Evolutionary conservation across 2,329 filamentous ascomycete genomes (phyloP), one percentile per base, ranked within the genome.

Genomic region (Byssothecium circinans): DNA sequence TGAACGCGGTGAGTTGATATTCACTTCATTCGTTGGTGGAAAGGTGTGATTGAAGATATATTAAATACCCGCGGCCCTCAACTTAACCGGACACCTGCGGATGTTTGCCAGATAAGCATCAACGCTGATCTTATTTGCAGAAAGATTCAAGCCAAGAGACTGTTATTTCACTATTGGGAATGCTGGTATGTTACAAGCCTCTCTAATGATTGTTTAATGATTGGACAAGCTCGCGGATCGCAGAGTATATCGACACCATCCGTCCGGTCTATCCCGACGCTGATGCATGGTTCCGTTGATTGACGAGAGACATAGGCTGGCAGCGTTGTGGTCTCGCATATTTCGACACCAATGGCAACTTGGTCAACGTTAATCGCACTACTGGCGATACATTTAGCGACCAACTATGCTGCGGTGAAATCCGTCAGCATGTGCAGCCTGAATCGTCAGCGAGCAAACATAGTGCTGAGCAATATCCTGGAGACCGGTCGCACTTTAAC

Each of bases 121-220:
- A 39, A 42, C 38, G 52, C 58, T 64, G 46, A 61, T 53, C 33
- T 45, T 14, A 25, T 36, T 40, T 44, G 46, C 60, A 81, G 75
- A 86, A 96, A 80, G 92, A 97, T 68, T 91, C 91, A 11, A 95
- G 89, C 56, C 94, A 97, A 74, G 94, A 97, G 73, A 97, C 92
- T 0, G 84, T 96, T 17, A 89, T 99, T 47, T 92, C 89, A 2
- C 78, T 97, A 20, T 53, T 96, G 27, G 94, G 94, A 2, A 91
- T 97, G 82, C 78, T 96, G 42, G 80, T 81, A 70, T 66, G 76
- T 64, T 27, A 14, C 23, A 53, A 50, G 30, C 23, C 49, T 49
- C 43, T 37, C 43, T 53, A 47, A 30, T 50, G 36, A 33, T 30
- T 23, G 14, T 20, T 30, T 11, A 18, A 22, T 11, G 22, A 39